A percentile compares a stretch with the other conserved stretches of the same genome.
These are phyloP conservation scores for Cantharellus anzutake DNA, from an alignment of 768 basidiomycete species.

Conservation along the genomic window DNA sequence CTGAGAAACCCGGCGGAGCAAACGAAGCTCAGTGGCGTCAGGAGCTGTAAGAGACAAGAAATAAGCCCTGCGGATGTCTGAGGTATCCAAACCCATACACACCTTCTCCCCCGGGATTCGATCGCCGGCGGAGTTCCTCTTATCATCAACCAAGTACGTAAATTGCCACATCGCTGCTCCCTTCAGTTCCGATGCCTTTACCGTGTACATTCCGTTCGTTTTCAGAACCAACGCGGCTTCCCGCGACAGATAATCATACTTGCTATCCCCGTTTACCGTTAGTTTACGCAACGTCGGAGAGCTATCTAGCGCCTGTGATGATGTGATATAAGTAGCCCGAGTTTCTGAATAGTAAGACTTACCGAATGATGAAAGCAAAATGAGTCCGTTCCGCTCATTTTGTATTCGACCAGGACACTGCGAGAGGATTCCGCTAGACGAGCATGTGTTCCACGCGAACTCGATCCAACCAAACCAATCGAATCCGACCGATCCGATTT, in stretches of 20 bases:
- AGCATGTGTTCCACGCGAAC: not conserved
- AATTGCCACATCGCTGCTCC: conserved; percentile 51
- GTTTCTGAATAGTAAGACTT: conserved; percentile 23
- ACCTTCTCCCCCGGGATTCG: conserved; percentile 46
- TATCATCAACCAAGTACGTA: conserved; percentile 56
- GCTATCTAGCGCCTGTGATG: conserved; percentile 15
- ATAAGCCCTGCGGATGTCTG: too few relatives aligned
- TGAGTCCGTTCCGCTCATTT: conserved; percentile 34
- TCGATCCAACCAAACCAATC: not conserved
- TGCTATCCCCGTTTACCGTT: conserved; percentile 44
- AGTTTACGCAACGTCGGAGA: conserved; percentile 53
- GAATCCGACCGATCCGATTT: too few relatives aligned
- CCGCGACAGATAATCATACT: conserved; percentile 54
- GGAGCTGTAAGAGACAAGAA: conserved; percentile 12
- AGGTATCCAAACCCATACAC: not conserved
- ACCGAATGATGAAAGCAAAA: conserved; percentile 54
- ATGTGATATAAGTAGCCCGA: not conserved
- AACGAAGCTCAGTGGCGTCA: conserved; percentile 55
- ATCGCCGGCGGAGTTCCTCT: conserved; percentile 27
- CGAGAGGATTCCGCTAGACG: not conserved
- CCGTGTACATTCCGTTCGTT: conserved; percentile 54
- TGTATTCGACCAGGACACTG: conserved; percentile 41
- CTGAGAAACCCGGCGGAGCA: conserved; percentile 52
- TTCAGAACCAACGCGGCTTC: conserved; percentile 55
- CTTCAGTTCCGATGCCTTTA: conserved; percentile 42